phyloP scores from a whole-genome alignment of 1,139 yeast species.

The Candida buenavistaensis region DNA sequence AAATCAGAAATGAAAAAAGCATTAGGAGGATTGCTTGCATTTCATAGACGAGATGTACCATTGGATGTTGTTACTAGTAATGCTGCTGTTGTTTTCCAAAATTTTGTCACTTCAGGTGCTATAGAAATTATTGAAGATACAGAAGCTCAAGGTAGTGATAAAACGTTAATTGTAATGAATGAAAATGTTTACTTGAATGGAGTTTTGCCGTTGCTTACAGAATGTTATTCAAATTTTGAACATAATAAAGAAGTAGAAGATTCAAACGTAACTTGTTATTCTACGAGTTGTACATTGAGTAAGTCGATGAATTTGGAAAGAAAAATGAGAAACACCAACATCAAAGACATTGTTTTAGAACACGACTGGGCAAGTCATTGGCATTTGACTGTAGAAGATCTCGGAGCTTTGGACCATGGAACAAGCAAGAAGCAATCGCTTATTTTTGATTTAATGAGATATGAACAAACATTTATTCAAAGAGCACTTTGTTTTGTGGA shows the following conservation, averaged over 20 bases:
- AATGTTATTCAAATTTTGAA: constrained; percentile 31
- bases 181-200: constrained; percentile 29
- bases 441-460: constrained; percentile 71
- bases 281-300: constrained; percentile 39
- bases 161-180: constrained; percentile 25
- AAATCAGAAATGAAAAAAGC: constrained; percentile 52
- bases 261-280: constrained; percentile 32
- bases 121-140: constrained; percentile 23
- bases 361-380: constrained; percentile 79
- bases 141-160: constrained; percentile 13
- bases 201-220: constrained; percentile 37
- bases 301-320: constrained; percentile 37
- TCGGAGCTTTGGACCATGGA: constrained; percentile 52
- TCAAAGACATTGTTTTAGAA: constrained; percentile 39
- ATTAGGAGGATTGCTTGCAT: constrained; percentile 51
- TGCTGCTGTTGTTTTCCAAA: constrained; percentile 51
- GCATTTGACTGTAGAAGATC: constrained; percentile 60
- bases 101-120: constrained; percentile 49
- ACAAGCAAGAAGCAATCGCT: constrained; percentile 71
- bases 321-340: constrained; percentile 33
- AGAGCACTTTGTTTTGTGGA: constrained; percentile 67
- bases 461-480: constrained; percentile 73
- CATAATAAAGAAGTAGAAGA: constrained; percentile 22
- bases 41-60: constrained; percentile 51
- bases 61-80: constrained; percentile 57